A percentile compares a stretch with the other conserved stretches of the same genome.
These are phyloP conservation scores for Syzygium jambos DNA, from an alignment of 345 rosid genomes.

Conservation along the genomic window DNA sequence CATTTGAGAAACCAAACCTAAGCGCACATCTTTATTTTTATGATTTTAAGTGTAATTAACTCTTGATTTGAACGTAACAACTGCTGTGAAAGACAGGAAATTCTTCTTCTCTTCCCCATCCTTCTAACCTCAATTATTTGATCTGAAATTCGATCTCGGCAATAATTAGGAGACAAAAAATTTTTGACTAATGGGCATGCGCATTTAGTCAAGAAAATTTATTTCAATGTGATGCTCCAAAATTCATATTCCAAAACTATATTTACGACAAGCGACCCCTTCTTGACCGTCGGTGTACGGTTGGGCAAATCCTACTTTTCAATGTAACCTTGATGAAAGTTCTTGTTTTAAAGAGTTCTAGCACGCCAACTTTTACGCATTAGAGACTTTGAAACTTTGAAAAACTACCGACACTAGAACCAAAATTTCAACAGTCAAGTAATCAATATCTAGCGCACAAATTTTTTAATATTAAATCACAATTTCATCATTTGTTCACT, in stretches of 20 bases:
- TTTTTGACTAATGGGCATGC: not conserved
- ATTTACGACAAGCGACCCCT: not conserved
- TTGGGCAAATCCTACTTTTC: not conserved
- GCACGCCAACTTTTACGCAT: not conserved
- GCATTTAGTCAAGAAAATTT: not conserved
- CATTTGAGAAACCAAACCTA: not conserved
- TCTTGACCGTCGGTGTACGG: not conserved
- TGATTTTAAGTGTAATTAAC: rapidly evolving
- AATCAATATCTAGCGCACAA: not conserved
- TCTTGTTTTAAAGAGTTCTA: not conserved
- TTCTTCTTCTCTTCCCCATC: not conserved
- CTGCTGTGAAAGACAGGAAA: not conserved
- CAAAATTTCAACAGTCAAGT: not conserved
- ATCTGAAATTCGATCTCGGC: not conserved
- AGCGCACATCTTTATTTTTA: not conserved
- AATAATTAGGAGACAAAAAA: not conserved
- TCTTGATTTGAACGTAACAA: not conserved
- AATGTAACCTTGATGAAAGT: not conserved
- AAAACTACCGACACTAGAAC: not conserved
- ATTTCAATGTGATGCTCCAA: not conserved
- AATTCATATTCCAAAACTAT: not conserved
- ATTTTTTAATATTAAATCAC: not conserved
- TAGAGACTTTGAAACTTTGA: not conserved
- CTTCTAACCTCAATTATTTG: not conserved
- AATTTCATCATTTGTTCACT: not conserved